These are phyloP conservation scores for Brassica cretica DNA, from an alignment of 345 rosid species.

Conservation along the genomic window DNA sequence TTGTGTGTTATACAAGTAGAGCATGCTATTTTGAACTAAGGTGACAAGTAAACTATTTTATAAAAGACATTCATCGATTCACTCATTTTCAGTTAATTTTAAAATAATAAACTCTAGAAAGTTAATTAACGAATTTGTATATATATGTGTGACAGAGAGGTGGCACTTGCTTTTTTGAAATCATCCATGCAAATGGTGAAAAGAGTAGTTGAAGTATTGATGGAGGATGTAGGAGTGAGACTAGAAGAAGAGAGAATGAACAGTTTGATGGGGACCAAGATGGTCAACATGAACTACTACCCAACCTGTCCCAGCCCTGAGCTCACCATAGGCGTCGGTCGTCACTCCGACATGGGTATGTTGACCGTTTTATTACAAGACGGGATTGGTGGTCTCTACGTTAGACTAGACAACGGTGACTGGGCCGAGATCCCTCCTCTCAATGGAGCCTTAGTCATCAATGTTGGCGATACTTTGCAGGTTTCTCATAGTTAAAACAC, in stretches of 20 bases:
- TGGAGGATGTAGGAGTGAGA: slow-evolving; percentile 47
- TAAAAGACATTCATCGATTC: background rate
- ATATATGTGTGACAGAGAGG: slow-evolving; percentile 40
- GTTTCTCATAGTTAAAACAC: slow-evolving; percentile 7
- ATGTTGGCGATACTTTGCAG: slow-evolving; percentile 49
- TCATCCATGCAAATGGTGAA: slow-evolving; percentile 48
- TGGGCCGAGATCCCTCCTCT: slow-evolving; percentile 48
- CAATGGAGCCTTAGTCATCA: slow-evolving; percentile 45
- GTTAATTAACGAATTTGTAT: background rate
- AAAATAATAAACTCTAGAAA: background rate
- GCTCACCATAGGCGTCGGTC: slow-evolving; percentile 59
- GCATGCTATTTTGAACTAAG: background rate
- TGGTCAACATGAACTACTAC: slow-evolving; percentile 63
- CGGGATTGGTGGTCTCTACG: slow-evolving; percentile 64
- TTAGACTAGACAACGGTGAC: slow-evolving; percentile 45
- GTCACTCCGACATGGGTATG: slow-evolving; percentile 66
- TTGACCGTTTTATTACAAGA: slow-evolving; percentile 61
- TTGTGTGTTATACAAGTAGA: background rate
- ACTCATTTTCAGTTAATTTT: background rate
- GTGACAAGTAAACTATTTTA: background rate
- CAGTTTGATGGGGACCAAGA: slow-evolving; percentile 43
- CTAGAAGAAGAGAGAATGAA: slow-evolving; percentile 43
- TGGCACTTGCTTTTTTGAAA: slow-evolving; percentile 48
- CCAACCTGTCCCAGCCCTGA: slow-evolving; percentile 64
- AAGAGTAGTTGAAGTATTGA: slow-evolving; percentile 41